Base-by-base conservation (phyloP, 78 protist genomes). In the slime mould (Dictyostelium discoideum) region DNA sequence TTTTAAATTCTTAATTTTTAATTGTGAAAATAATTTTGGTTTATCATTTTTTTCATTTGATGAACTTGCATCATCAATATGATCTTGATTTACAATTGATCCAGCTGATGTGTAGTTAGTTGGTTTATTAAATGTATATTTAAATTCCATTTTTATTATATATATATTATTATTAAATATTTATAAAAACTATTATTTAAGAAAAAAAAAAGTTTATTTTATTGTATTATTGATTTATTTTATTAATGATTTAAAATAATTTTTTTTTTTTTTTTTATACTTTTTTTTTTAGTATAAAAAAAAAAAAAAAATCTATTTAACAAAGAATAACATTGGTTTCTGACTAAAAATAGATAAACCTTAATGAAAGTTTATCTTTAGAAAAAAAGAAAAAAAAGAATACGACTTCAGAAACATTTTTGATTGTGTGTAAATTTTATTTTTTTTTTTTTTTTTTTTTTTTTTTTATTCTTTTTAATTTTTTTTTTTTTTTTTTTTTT, bases 1-100 rank as follows among this genome's bases (percentile, higher is more conserved):
- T 69, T 44, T 42, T 10, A 78, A n/a, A 78, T 78, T 39, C 39
- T 42, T 79, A 22, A 87, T 40, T 54, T 79, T 50, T 5, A 87
- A n/a, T 29, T 46, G 60, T 60, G 50, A 22, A 42, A 87, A 87
- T 78, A 87, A 78, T 40, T 40, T 60, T 79, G 86, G 85, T 18
- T 67, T 46, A 22, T 20, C 39, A 10, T 40, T 29, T n/a, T n/a
- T n/a, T n/a, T n/a, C n/a, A n/a, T n/a, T n/a, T n/a, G n/a, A n/a
- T 8, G 32, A 60, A 40, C 32, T 24, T 10, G 44, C 42, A 3
- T 0, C 84, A 80, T 24, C 48, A 44, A 7, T 14, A n/a, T 69
- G 40, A 11, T 69, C 77, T 69, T 69, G 11, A 39, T 32, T 76
- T 76, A 20, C n/a, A 76, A 76, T 20, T 6, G 32, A 37, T 32